phyloP scores from a whole-genome alignment of 495 filamentous ascomycete genomes.

The Neurospora sp. region DNA sequence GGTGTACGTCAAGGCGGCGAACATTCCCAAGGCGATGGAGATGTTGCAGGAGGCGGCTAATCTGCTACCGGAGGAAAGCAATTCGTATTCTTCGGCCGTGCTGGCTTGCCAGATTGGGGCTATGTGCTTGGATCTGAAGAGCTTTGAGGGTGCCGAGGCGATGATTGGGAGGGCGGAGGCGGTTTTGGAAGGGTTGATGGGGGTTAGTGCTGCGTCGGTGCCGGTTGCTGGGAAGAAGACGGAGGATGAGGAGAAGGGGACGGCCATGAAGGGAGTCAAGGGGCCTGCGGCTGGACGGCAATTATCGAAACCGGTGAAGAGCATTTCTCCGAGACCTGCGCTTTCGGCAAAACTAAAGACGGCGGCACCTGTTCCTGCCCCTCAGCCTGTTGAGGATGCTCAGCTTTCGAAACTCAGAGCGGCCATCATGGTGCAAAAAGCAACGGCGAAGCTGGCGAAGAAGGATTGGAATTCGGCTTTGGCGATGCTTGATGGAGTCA shows the following conservation, averaged over 20 bases:
- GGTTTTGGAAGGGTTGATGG: slow-evolving; percentile 20
- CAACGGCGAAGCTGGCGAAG: slow-evolving; percentile 42
- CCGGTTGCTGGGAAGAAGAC: slow-evolving; percentile 38
- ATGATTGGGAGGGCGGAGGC: slow-evolving; percentile 30
- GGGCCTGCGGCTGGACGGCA: slow-evolving; percentile 7
- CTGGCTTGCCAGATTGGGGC: slow-evolving; percentile 33
- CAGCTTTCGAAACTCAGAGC: slow-evolving; percentile 49
- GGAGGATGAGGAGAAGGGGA: slow-evolving; percentile 28
- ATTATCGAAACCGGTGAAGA: slow-evolving; percentile 13
- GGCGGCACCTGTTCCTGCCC: slow-evolving; percentile 8
- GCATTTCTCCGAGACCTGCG: neutral
- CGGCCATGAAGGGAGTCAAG: slow-evolving; percentile 3
- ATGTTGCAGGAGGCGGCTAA: slow-evolving; percentile 42
- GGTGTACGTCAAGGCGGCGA: slow-evolving; percentile 53
- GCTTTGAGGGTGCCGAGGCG: slow-evolving; percentile 25
- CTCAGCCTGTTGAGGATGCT: slow-evolving; percentile 32
- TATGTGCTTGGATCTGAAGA: slow-evolving; percentile 32
- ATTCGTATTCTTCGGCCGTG: slow-evolving; percentile 36
- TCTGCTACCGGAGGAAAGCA: slow-evolving; percentile 29
- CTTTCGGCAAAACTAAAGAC: slow-evolving; percentile 13
- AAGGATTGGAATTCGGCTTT: slow-evolving; percentile 47
- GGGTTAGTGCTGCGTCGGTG: slow-evolving; percentile 2
- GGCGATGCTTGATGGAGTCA: slow-evolving; percentile 38
- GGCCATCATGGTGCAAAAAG: slow-evolving; percentile 55
- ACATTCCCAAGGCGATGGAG: slow-evolving; percentile 49